Percentiles rank a stretch among this genome's conserved stretches.
Conservation (phyloP, 306 rosid species). For the Hylodesmum podocarpum region DNA sequence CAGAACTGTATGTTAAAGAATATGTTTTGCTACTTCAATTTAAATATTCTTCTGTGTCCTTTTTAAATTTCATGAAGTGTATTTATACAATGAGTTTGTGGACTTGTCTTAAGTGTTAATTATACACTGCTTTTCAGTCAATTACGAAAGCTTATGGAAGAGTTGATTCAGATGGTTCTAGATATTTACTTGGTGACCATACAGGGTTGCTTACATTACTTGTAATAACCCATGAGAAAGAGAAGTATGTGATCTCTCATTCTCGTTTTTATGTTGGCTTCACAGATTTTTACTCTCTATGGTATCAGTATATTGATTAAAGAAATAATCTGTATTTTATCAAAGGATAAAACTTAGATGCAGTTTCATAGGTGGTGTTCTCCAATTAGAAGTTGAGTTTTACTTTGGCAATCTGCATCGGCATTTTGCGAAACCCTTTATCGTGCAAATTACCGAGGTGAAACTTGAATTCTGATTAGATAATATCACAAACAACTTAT, state of each 20-base stretch:
- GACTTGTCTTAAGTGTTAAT: conserved; percentile 14
- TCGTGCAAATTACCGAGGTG: no score
- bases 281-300: neutral
- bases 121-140: conserved; percentile 49
- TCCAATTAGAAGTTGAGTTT: no score
- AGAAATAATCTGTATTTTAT: neutral
- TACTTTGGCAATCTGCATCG: no score
- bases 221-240: conserved; percentile 95
- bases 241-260: conserved; percentile 55
- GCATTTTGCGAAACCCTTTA: no score
- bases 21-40: conserved; percentile 4
- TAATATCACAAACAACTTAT: no score
- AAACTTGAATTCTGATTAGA: no score
- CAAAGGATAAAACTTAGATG: no score
- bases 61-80: neutral
- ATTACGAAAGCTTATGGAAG: conserved; percentile 93
- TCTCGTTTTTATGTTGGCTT: conserved; percentile 1
- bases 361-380: no score
- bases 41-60: neutral
- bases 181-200: conserved; percentile 96
- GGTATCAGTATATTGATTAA: neutral
- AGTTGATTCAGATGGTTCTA: conserved; percentile 96
- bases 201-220: conserved; percentile 90
- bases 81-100: neutral
- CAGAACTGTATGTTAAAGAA: conserved; percentile 64